phyloP scores from a whole-genome alignment of 2,329 filamentous ascomycete species.

The Pseudopithomyces maydicus region DNA sequence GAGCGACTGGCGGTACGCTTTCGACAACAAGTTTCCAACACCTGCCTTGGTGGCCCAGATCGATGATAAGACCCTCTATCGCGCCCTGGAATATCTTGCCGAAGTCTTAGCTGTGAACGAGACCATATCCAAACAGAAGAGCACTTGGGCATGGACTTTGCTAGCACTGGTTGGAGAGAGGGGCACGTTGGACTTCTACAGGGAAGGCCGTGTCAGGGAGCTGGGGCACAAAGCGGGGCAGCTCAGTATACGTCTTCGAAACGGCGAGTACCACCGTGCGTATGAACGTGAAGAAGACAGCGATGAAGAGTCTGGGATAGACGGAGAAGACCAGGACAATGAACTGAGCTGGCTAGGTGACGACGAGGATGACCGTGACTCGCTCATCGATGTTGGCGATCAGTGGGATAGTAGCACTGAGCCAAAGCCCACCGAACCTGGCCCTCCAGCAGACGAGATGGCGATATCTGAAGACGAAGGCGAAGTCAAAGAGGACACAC shows the following conservation, averaged over 20 bases:
- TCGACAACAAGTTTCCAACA: constrained; percentile 48
- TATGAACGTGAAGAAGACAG: not conserved
- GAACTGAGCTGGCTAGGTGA: not conserved
- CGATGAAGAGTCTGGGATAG: constrained; percentile 3
- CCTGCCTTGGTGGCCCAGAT: constrained; percentile 58
- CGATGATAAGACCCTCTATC: constrained; percentile 68
- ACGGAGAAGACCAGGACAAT: constrained; percentile 7
- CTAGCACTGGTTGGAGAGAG: constrained; percentile 75
- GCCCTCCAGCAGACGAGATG: constrained; percentile 15
- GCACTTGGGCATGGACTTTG: constrained; percentile 84
- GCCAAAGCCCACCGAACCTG: not conserved
- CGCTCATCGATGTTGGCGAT: not conserved
- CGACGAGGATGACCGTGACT: not conserved
- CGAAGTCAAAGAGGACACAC: constrained; percentile 10
- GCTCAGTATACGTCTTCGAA: constrained; percentile 51
- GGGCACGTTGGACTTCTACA: constrained; percentile 75
- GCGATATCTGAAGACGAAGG: constrained; percentile 27
- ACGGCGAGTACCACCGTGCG: not conserved
- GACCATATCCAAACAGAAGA: constrained; percentile 68
- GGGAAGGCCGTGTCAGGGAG: constrained; percentile 77
- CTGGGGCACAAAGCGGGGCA: constrained; percentile 76
- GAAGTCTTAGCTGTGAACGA: constrained; percentile 67
- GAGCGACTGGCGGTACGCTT: constrained; percentile 38
- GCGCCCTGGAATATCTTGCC: constrained; percentile 65
- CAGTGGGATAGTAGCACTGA: not conserved